A percentile compares a stretch with the other conserved stretches of the same genome.
These are phyloP conservation scores for Neonectria punicea DNA, from an alignment of 2,329 filamentous ascomycete genomes.

Conservation along the genomic window DNA sequence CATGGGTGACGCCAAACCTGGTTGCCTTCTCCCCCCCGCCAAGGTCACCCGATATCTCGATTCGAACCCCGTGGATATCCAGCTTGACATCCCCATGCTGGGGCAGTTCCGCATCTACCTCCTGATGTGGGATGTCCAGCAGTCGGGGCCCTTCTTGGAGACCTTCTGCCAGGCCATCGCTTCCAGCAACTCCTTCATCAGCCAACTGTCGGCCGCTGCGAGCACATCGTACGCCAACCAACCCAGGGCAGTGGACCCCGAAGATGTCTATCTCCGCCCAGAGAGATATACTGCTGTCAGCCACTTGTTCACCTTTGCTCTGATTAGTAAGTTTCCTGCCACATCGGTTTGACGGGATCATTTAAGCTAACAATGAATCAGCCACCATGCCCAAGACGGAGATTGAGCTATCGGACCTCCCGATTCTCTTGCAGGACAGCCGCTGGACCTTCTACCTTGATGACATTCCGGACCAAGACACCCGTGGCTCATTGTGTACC, in stretches of 20 bases:
- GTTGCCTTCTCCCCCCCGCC: slow-evolving; percentile 70
- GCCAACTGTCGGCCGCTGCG: slow-evolving; percentile 67
- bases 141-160: slow-evolving; percentile 67
- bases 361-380: slow-evolving; percentile 39
- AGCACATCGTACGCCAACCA: slow-evolving; percentile 70
- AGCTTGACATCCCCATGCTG: slow-evolving; percentile 81
- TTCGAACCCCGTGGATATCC: slow-evolving; percentile 80
- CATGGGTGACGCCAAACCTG: slow-evolving; percentile 62
- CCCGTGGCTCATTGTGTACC: slow-evolving; percentile 64
- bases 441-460: slow-evolving; percentile 80
- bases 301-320: slow-evolving; percentile 74
- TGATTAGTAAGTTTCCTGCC: slow-evolving; percentile 66
- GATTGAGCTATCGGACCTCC: slow-evolving; percentile 74
- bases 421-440: slow-evolving; percentile 69
- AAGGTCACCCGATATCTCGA: slow-evolving; percentile 80
- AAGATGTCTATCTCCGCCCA: slow-evolving; percentile 74
- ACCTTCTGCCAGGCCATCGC: slow-evolving; percentile 67
- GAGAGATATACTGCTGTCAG: slow-evolving; percentile 76
- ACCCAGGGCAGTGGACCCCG: slow-evolving; percentile 65
- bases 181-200: slow-evolving; percentile 64
- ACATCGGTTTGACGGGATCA: background rate
- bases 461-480: slow-evolving; percentile 67
- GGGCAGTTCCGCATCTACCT: slow-evolving; percentile 83
- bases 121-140: slow-evolving; percentile 70
- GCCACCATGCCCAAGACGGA: slow-evolving; percentile 69